A percentile compares a stretch with the other conserved stretches of the same genome.
phyloP scores from a whole-genome alignment of 148 eudicot species.

The Amaranthus palmeri region DNA sequence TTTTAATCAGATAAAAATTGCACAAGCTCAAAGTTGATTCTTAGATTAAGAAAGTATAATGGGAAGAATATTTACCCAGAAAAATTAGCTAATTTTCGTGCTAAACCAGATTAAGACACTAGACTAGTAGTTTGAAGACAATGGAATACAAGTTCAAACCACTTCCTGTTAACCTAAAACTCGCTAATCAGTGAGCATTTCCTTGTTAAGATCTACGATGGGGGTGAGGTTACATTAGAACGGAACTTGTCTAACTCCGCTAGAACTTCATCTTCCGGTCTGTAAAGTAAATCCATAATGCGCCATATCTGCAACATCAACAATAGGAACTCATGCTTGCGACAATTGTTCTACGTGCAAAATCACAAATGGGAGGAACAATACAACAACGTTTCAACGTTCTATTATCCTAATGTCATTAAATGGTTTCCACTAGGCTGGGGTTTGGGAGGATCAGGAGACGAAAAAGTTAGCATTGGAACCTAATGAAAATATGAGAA shows the following conservation, averaged over 20 bases:
- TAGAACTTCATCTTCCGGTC: constrained; percentile 82
- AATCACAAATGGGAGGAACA: too few relatives aligned
- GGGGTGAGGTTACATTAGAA: constrained; percentile 49
- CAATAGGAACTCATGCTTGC: not conserved
- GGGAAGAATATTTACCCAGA: not conserved
- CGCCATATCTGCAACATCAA: constrained; percentile 80
- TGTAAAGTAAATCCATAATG: constrained; percentile 77
- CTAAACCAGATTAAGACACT: not conserved
- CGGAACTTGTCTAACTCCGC: constrained; percentile 73
- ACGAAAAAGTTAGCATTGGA: too few relatives aligned
- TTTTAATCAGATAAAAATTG: too few relatives aligned
- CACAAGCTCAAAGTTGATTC: too few relatives aligned
- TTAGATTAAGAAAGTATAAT: not conserved
- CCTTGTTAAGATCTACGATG: constrained; percentile 20
- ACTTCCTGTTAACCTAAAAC: not conserved
- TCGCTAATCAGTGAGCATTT: too few relatives aligned
- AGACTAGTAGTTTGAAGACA: not conserved
- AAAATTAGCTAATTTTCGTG: not conserved
- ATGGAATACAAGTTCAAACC: not conserved
- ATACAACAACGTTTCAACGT: too few relatives aligned
- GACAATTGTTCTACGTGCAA: too few relatives aligned
- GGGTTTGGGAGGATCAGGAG: too few relatives aligned
- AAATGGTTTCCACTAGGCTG: too few relatives aligned
- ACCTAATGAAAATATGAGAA: too few relatives aligned
- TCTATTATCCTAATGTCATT: too few relatives aligned